These are phyloP conservation scores for Fusarium tricinctum DNA, from an alignment of 2,329 filamentous ascomycete genomes.

Conservation along the genomic window DNA sequence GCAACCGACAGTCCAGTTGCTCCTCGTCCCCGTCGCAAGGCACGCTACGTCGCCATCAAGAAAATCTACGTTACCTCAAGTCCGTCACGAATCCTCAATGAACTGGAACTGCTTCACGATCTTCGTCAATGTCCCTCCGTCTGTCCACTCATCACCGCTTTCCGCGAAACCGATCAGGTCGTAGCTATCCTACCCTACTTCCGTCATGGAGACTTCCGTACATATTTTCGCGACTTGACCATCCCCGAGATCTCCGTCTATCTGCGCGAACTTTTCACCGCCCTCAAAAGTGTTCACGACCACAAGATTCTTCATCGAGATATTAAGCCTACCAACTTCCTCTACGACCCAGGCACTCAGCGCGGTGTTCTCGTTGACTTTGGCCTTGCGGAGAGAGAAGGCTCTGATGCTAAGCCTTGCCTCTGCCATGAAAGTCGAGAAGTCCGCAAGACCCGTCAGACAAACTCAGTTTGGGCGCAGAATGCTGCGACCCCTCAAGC, in stretches of 20 bases:
- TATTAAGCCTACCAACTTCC: conserved; percentile 97
- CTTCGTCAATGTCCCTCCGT: conserved; percentile 86
- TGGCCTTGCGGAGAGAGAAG: conserved; percentile 90
- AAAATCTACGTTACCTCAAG: conserved; percentile 99
- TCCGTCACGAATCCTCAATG: conserved; percentile 92
- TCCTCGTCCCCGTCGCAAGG: conserved; percentile 50
- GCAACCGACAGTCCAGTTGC: conserved; percentile 56
- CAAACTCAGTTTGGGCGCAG: conserved; percentile 70
- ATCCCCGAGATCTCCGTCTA: conserved; percentile 90
- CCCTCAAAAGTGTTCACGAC: conserved; percentile 84
- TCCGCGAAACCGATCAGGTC: conserved; percentile 93
- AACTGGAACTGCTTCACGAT: conserved; percentile 92
- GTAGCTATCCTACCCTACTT: conserved; percentile 96
- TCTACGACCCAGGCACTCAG: conserved; percentile 85
- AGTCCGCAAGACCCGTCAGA: conserved; percentile 72
- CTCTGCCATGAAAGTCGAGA: conserved; percentile 78
- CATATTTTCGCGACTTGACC: conserved; percentile 93
- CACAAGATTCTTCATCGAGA: conserved; percentile 91
- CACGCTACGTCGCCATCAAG: conserved; percentile 94
- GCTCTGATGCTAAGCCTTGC: conserved; percentile 83
- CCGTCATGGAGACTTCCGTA: conserved; percentile 92
- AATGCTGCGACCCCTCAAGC: conserved; percentile 64
- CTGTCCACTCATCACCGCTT: conserved; percentile 97
- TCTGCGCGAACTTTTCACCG: conserved; percentile 88
- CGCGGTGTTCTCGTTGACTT: conserved; percentile 98